phyloP scores from a whole-genome alignment of 331 rosid species.

The Rhamnella rubrinervis region DNA sequence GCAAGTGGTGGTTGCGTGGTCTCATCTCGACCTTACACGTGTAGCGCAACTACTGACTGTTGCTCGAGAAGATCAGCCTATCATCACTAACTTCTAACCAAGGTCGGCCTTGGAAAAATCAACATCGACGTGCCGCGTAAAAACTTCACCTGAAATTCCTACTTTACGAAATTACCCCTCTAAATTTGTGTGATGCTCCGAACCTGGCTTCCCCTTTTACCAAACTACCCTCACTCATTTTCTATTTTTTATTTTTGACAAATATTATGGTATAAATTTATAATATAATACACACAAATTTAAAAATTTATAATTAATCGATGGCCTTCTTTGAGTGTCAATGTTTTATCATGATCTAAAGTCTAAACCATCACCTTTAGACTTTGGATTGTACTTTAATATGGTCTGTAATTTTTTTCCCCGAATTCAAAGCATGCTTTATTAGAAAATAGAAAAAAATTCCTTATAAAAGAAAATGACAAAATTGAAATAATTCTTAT shows the following conservation, averaged over 20 bases:
- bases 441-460: too few relatives aligned
- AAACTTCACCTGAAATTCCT: not conserved
- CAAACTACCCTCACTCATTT: not conserved
- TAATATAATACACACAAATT: too few relatives aligned
- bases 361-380: too few relatives aligned
- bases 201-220: not conserved
- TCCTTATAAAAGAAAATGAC: too few relatives aligned
- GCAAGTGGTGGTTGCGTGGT: constrained; percentile 18
- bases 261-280: not conserved
- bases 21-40: constrained; percentile 30
- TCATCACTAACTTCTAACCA: constrained; percentile 10
- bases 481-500: too few relatives aligned
- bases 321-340: too few relatives aligned
- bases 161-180: constrained; percentile 40
- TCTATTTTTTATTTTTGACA: not conserved
- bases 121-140: constrained; percentile 28
- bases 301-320: too few relatives aligned
- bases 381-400: too few relatives aligned
- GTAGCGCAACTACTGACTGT: not conserved
- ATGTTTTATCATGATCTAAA: too few relatives aligned
- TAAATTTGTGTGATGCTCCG: not conserved
- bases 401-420: too few relatives aligned
- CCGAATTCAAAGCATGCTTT: too few relatives aligned
- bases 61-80: constrained; percentile 17
- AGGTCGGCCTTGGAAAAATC: constrained; percentile 23